A percentile compares a stretch with the other conserved stretches of the same genome.
Conservation (phyloP, 495 filamentous ascomycete species). For the Annulohypoxylon nitens region DNA sequence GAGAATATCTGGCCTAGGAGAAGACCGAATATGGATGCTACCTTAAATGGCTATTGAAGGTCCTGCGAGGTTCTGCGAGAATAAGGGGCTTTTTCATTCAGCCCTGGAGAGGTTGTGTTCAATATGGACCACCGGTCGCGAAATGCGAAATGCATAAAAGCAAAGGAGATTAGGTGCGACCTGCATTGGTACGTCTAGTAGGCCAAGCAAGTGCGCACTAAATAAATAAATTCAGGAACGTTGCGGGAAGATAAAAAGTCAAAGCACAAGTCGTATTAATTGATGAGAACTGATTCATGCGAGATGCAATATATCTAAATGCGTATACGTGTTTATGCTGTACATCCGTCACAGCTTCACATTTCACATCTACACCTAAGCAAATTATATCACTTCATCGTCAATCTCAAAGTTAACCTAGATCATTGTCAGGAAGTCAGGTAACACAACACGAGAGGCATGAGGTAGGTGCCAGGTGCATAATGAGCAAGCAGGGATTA, state of each 20-base stretch:
- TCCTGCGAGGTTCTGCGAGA: slow-evolving; percentile 30
- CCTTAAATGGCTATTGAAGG: slow-evolving; percentile 4
- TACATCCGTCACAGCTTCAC: not conserved
- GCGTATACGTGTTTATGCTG: not conserved
- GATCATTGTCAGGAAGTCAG: not conserved
- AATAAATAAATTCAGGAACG: slow-evolving; percentile 29
- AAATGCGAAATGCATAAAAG: slow-evolving; percentile 33
- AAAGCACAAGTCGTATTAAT: slow-evolving; percentile 11
- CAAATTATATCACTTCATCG: slow-evolving; percentile 33
- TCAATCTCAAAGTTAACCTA: slow-evolving; percentile 18
- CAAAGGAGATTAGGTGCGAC: slow-evolving; percentile 42
- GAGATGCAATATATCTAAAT: not conserved
- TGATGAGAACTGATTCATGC: slow-evolving; percentile 33
- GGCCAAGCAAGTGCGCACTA: not conserved
- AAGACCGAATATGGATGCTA: slow-evolving; percentile 22
- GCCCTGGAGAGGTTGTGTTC: not conserved
- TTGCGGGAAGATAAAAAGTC: slow-evolving; percentile 14
- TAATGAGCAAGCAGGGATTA: slow-evolving; percentile 13
- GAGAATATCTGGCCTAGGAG: not conserved
- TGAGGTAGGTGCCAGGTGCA: slow-evolving; percentile 16
- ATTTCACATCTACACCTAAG: not conserved
- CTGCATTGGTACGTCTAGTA: not conserved
- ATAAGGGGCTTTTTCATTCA: slow-evolving; percentile 33
- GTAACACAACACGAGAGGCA: not conserved
- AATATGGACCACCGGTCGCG: slow-evolving; percentile 18